Base-by-base conservation (phyloP, 345 rosid genomes). In the Psidium friedrichsthalianum region DNA sequence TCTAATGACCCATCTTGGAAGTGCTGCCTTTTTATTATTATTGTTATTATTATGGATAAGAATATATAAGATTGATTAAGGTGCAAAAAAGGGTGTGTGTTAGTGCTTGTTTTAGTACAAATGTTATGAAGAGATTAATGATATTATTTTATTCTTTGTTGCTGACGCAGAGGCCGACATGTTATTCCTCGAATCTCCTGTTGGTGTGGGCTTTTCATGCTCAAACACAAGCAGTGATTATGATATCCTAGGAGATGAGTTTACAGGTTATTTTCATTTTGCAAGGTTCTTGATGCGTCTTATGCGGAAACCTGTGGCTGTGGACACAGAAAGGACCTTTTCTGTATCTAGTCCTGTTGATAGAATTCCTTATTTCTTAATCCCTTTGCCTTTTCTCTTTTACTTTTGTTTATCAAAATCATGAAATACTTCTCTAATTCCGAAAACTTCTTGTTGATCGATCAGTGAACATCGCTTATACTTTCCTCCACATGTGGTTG, bases 121-220 rank as follows among this genome's bases (percentile, higher is more conserved):
- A 29, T 64, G 76, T 20, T 16, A 32, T 64, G 76, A 69, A 16
- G 78, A 32, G 78, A 69, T n/a, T n/a, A n/a, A 82, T 16, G 25
- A 51, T 27, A 52, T 27, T 85, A 80, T 53, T 90, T 64, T 76
- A 42, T 86, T 82, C 82, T 89, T 82, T 88, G 40, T 74, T 51
- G 84, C 76, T 91, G 91, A 86, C 53, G 90, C 94, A 96, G 99
- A 91, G 88, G 99, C 98, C 90, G 95, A 96, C 90, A 91, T 96
- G 89, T 86, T 96, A 86, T 96, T 96, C 91, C 86, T 95, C 87
- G 99, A 95, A 89, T 96, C 99, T 86, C 99, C 99, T 1, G 89
- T 93, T 87, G 98, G 99, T 64, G 99, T 96, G 87, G 99, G 99
- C 54, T 96, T 95, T 94, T 96, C 99, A 16, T 94, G 94, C 91